These are phyloP conservation scores for Gynochthodes officinalis DNA, from an alignment of 257 asterid genomes.

Conservation along the genomic window DNA sequence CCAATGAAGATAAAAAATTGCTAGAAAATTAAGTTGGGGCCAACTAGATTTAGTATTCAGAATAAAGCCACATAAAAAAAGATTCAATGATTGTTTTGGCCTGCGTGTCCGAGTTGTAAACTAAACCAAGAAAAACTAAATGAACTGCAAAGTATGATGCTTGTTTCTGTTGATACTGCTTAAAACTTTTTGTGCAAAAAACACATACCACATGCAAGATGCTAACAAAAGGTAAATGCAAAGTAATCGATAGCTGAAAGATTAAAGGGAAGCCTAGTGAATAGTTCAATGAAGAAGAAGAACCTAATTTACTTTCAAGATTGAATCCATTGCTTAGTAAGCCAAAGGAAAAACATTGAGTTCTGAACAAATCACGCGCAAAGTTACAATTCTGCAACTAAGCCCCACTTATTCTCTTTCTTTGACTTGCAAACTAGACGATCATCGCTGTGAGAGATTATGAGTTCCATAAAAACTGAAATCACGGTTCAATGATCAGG, in stretches of 20 bases:
- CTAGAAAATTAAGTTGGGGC: no score
- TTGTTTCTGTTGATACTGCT: background rate
- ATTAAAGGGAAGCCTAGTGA: background rate
- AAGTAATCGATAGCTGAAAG: background rate
- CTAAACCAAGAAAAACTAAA: background rate
- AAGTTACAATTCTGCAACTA: background rate
- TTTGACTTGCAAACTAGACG: background rate
- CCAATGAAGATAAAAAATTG: background rate
- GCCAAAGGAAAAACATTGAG: background rate
- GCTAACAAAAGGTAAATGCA: background rate
- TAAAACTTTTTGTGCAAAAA: background rate
- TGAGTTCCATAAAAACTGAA: background rate
- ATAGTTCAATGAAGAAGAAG: background rate
- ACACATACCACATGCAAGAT: background rate
- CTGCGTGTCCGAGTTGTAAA: no score
- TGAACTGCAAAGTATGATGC: background rate
- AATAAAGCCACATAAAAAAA: background rate
- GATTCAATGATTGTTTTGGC: background rate
- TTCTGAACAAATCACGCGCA: background rate
- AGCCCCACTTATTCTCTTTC: background rate
- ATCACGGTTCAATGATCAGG: background rate
- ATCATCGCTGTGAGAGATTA: background rate
- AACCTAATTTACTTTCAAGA: background rate
- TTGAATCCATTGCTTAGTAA: background rate
- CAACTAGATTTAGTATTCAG: background rate